These are phyloP conservation scores for Tuber calosporum DNA, from an alignment of 495 filamentous ascomycete genomes.

Conservation along the genomic window DNA sequence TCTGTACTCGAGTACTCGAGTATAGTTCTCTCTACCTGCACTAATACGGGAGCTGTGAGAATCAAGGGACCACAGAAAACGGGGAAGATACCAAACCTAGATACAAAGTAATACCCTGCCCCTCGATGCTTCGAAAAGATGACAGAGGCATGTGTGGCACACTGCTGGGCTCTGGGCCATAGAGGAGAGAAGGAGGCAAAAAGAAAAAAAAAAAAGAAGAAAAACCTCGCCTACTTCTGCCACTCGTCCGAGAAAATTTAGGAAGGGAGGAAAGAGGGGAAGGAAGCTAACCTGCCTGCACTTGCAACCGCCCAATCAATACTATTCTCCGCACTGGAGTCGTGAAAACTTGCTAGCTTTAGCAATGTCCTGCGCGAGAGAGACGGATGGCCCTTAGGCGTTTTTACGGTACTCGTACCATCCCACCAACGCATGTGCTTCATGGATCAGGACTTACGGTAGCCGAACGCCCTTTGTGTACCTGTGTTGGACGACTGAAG, in stretches of 20 bases:
- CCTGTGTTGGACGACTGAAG: not conserved
- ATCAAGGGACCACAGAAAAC: not conserved
- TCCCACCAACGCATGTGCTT: not conserved
- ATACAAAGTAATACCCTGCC: not conserved
- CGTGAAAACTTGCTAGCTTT: not conserved
- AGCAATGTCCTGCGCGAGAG: not conserved
- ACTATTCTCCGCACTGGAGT: not conserved
- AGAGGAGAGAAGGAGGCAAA: not conserved
- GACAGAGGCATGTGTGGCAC: not conserved
- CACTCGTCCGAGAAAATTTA: not conserved
- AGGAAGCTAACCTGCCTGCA: not conserved
- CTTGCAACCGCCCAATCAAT: not conserved
- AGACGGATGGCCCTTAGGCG: not conserved
- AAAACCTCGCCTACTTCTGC: not conserved
- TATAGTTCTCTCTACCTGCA: not conserved
- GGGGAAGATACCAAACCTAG: not conserved
- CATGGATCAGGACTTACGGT: not conserved
- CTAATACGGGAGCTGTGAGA: not conserved
- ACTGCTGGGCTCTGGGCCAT: not conserved
- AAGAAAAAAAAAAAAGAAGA: not conserved
- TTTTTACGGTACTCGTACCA: not conserved
- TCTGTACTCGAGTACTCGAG: no score
- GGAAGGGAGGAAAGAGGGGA: not conserved
- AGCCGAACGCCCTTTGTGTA: not conserved
- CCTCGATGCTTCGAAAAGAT: not conserved